Evolutionary conservation across 441 rosid genomes (phyloP).

Genomic region (Heliophila coronopifolia): DNA sequence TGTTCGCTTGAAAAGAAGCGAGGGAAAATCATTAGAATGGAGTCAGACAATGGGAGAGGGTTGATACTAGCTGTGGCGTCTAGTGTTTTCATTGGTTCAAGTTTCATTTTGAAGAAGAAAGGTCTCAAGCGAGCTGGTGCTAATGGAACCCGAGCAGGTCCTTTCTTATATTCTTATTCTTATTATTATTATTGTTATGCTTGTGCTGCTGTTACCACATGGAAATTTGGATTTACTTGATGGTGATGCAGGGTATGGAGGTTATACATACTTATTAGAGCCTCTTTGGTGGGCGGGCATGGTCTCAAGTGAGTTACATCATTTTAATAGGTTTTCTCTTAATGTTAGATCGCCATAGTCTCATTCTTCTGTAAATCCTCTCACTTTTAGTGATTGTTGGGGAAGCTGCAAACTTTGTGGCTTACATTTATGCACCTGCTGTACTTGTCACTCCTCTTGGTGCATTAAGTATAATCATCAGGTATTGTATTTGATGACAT

Average conservation of each 20-base stretch:
- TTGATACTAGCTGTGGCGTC: slow-evolving; percentile 63
- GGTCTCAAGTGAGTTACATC: slow-evolving; percentile 54
- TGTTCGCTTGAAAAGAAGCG: too few relatives aligned
- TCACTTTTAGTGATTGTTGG: slow-evolving; percentile 71
- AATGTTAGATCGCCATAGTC: too few relatives aligned
- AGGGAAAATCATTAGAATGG: too few relatives aligned
- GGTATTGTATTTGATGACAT: slow-evolving; percentile 24
- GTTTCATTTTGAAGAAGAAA: slow-evolving; percentile 73
- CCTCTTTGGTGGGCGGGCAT: slow-evolving; percentile 71
- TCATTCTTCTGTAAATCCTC: too few relatives aligned
- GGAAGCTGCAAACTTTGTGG: slow-evolving; percentile 64
- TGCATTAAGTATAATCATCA: slow-evolving; percentile 59
- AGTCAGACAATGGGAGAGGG: slow-evolving; percentile 66
- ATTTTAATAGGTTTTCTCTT: too few relatives aligned
- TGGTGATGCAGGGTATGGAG: slow-evolving; percentile 41
- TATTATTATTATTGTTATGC: background rate
- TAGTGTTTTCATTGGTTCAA: slow-evolving; percentile 54
- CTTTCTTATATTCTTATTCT: background rate
- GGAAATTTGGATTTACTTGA: background rate
- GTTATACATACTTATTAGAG: slow-evolving; percentile 56
- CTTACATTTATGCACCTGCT: slow-evolving; percentile 70
- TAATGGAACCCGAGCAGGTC: slow-evolving; percentile 58
- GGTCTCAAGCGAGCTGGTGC: slow-evolving; percentile 64
- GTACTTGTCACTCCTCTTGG: slow-evolving; percentile 68
- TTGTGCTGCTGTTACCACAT: background rate